Base-by-base conservation (phyloP, 176 grass and related monocot species). In the Ampelocalamus luodianensis region DNA sequence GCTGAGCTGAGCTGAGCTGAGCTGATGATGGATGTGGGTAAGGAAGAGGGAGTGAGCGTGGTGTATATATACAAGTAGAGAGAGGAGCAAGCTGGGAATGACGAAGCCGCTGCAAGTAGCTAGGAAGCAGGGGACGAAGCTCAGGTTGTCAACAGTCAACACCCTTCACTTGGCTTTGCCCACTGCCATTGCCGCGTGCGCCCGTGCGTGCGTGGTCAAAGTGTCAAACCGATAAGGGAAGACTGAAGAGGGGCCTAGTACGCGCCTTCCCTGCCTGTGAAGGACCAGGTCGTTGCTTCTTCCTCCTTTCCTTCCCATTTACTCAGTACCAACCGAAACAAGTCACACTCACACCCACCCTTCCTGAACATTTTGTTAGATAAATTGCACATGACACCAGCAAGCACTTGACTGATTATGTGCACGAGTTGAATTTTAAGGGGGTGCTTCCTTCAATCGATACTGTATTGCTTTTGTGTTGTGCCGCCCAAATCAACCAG, bases 1-100 rank as follows among this genome's bases (percentile, higher is more conserved):
- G 34, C 11, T 8, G 55, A n/a, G 18, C 8, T 4, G 50, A n/a
- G 18, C 8, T 4, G 50, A 22, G 15, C 8, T 13, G 53, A 24
- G 75, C 10, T 18, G 55, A 49, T 51, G 78, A 38, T 80, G 78
- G 78, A 23, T 67, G 78, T 4, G 78, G 4, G 61, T 16, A 43
- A 18, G 46, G 40, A 18, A 24, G 20, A 11, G 0, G 50, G 3
- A 38, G 77, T 22, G 58, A 29, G 76, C 56, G 59, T 1, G 10
- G 4, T 4, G 0, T 4, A 11, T 61, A 61, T 27, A 62, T 13
- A 13, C 8, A 55, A 58, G 20, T 8, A n/a, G 54, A 22, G 54
- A n/a, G 54, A 22, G 20, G 20, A 22, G 18, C 51, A 55, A 55
- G 53, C 18, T 20, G 17, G 53, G 53, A 8, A 55, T 1, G 50